Percentiles rank a stretch among this genome's conserved stretches.
These are phyloP conservation scores for Rhynchosporium agropyri DNA, from an alignment of 2,329 filamentous ascomycete species.

Conservation along the genomic window DNA sequence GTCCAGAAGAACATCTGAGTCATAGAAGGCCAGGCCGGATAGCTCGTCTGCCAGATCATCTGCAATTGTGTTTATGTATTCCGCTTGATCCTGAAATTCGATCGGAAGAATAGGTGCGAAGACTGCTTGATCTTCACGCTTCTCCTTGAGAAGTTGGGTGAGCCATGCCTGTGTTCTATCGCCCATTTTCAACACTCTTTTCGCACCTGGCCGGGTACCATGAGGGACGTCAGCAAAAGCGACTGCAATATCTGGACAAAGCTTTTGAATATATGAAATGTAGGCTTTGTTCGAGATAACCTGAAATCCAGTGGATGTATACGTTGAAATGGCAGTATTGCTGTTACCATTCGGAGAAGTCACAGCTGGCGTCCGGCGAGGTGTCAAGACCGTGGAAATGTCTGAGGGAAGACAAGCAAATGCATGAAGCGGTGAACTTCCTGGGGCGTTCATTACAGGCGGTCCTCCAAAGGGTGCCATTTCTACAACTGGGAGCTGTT, in stretches of 20 bases:
- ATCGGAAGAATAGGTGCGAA: slow-evolving; percentile 75
- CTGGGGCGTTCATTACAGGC: slow-evolving; percentile 51
- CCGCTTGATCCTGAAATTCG: slow-evolving; percentile 72
- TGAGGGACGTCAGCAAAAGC: slow-evolving; percentile 74
- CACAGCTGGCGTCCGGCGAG: slow-evolving; percentile 78
- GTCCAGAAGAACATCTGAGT: slow-evolving; percentile 67
- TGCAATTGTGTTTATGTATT: slow-evolving; percentile 74
- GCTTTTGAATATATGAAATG: slow-evolving; percentile 60
- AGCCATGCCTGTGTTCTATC: slow-evolving; percentile 86
- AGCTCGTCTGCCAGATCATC: slow-evolving; percentile 63
- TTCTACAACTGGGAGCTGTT: slow-evolving; percentile 55
- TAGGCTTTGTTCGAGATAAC: slow-evolving; percentile 72
- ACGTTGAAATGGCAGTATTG: slow-evolving; percentile 70
- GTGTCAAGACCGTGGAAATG: slow-evolving; percentile 70
- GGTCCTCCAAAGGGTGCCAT: slow-evolving; percentile 49
- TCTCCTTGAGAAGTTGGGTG: slow-evolving; percentile 60
- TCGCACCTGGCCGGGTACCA: slow-evolving; percentile 59
- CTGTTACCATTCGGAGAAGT: slow-evolving; percentile 71
- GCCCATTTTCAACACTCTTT: slow-evolving; percentile 79
- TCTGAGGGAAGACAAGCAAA: slow-evolving; percentile 75
- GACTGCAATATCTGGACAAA: slow-evolving; percentile 80
- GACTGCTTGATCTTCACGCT: slow-evolving; percentile 47
- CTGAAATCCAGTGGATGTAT: slow-evolving; percentile 85
- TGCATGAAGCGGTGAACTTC: slow-evolving; percentile 60
- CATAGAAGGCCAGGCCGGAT: slow-evolving; percentile 77